Evolutionary conservation across 2,329 filamentous ascomycete genomes (phyloP).

Genomic region (Mycosphaerella sp.): DNA sequence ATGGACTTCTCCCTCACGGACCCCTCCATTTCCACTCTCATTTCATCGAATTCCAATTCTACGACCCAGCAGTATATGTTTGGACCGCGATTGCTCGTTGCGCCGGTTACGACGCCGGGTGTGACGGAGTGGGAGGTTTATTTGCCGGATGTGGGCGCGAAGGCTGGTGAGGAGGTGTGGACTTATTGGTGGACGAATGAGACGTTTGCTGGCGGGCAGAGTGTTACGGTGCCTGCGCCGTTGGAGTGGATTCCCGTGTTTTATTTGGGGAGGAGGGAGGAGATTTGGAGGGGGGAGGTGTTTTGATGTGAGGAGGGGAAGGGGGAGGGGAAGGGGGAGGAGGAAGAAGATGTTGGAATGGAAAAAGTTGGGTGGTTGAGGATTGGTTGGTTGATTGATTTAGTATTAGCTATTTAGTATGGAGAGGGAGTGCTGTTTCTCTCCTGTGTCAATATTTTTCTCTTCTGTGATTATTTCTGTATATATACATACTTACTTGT

Average conservation of each 20-base stretch:
- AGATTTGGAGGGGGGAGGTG: constrained; percentile 25
- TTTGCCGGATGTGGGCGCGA: not conserved
- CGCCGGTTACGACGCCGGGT: not conserved
- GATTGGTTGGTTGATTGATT: no score
- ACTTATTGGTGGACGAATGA: constrained; percentile 40
- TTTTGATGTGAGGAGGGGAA: constrained; percentile 15
- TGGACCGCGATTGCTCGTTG: not conserved
- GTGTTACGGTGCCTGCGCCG: constrained; percentile 27
- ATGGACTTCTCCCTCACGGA: constrained; percentile 37
- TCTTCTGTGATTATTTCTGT: no score
- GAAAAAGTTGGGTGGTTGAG: no score
- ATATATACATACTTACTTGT: no score
- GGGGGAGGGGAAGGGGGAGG: no score
- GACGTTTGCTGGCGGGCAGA: constrained; percentile 37
- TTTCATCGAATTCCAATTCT: constrained; percentile 5
- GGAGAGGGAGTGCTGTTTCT: no score
- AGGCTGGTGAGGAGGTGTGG: constrained; percentile 31
- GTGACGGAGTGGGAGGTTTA: not conserved
- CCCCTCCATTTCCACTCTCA: constrained; percentile 22
- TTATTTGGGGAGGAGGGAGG: constrained; percentile 25
- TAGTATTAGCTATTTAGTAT: no score
- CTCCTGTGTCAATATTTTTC: no score
- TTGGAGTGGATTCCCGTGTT: constrained; percentile 31
- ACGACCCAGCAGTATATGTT: not conserved
- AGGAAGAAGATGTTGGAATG: not conserved